Evolutionary conservation across 202 grass and related monocot genomes (phyloP).

Genomic region (Bolboschoenoplectus hybrid): DNA sequence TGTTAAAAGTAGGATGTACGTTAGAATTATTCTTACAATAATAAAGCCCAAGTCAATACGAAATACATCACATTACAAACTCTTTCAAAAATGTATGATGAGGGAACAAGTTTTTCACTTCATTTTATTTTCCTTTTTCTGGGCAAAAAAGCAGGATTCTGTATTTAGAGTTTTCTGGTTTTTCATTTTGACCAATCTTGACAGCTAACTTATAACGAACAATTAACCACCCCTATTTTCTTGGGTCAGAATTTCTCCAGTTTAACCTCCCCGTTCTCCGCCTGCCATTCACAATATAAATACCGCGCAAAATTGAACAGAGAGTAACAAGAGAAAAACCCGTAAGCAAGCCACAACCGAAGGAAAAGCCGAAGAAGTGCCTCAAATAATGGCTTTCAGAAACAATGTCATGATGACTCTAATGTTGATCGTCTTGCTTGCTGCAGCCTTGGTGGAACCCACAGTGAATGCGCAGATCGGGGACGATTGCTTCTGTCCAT

Average conservation of each 20-base stretch:
- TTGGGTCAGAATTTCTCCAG: not conserved
- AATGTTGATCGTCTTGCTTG: slow-evolving; percentile 27
- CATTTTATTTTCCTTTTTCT: not conserved
- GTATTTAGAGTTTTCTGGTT: not conserved
- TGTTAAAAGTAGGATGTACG: too few species aligned
- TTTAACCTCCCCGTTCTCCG: not conserved
- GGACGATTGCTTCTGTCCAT: slow-evolving; percentile 39
- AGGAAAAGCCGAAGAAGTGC: not conserved
- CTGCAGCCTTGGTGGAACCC: not conserved
- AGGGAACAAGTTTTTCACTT: not conserved
- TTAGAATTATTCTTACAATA: too few species aligned
- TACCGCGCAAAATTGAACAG: not conserved
- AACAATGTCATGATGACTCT: not conserved
- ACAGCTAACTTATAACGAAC: slow-evolving; percentile 14
- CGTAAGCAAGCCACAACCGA: not conserved
- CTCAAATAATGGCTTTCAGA: slow-evolving; percentile 18
- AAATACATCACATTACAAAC: not conserved
- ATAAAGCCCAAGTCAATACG: not conserved
- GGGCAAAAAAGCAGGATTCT: not conserved
- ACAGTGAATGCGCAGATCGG: not conserved
- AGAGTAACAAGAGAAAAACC: not conserved
- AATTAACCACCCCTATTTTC: not conserved
- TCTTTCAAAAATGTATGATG: not conserved
- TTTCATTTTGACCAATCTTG: slow-evolving; percentile 9
- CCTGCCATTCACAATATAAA: slow-evolving; percentile 10